phyloP scores from a whole-genome alignment of 1,284 basidiomycete genomes.

The Anthracocystis setariae region DNA sequence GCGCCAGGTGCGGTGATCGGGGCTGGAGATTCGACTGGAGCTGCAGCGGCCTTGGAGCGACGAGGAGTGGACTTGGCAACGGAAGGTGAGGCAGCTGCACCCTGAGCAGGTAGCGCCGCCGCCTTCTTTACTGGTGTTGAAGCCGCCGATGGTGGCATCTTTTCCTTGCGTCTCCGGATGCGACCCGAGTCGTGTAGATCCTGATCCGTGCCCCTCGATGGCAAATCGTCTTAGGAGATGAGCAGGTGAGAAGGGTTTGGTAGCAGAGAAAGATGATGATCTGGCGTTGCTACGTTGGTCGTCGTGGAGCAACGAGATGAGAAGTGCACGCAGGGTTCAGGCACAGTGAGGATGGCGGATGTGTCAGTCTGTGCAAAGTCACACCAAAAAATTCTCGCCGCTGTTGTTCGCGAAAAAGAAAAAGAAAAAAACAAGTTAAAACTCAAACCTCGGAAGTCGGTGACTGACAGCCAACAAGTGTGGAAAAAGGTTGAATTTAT shows the following conservation, averaged over 20 bases:
- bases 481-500: too few relatives aligned
- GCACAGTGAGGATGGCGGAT: too few relatives aligned
- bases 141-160: constrained; percentile 26
- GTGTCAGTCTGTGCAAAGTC: background rate
- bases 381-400: constrained; percentile 28
- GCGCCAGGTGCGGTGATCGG: constrained; percentile 1
- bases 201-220: too few relatives aligned
- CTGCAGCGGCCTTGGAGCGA: constrained; percentile 6
- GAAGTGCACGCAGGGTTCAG: background rate
- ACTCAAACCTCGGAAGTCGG: constrained; percentile 21
- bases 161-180: background rate
- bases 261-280: too few relatives aligned
- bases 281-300: too few relatives aligned
- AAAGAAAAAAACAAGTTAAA: too few relatives aligned
- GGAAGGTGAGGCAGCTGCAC: constrained; percentile 4
- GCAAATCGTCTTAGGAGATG: too few relatives aligned
- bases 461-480: too few relatives aligned
- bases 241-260: too few relatives aligned
- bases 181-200: too few relatives aligned
- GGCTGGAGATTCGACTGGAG: constrained; percentile 4
- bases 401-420: constrained; percentile 13
- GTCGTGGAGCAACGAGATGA: background rate
- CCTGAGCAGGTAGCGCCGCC: constrained; percentile 9
- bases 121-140: constrained; percentile 30
- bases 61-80: constrained; percentile 9